Percentiles rank a stretch among this genome's conserved stretches.
phyloP scores from a whole-genome alignment of 2,329 filamentous ascomycete genomes.

The Ploettnerulaceae sp. region DNA sequence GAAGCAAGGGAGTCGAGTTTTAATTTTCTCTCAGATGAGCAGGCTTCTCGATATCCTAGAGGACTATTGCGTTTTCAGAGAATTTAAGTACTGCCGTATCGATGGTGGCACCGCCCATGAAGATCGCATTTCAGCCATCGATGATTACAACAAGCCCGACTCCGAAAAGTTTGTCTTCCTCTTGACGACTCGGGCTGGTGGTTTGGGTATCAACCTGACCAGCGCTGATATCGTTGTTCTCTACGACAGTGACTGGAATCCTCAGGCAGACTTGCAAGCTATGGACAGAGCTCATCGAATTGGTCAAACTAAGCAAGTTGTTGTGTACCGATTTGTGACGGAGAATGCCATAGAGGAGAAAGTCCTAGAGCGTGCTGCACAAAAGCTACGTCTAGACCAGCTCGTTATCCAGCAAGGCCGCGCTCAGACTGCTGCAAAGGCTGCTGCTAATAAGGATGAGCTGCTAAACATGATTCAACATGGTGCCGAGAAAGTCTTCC shows the following conservation, averaged over 20 bases:
- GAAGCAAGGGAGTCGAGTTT: slow-evolving; percentile 83
- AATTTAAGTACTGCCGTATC: slow-evolving; percentile 94
- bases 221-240: slow-evolving; percentile 92
- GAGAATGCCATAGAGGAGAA: slow-evolving; percentile 99
- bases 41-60: slow-evolving; percentile 94
- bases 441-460: slow-evolving; percentile 92
- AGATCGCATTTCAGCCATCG: slow-evolving; percentile 94
- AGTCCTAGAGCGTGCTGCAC: slow-evolving; percentile 90
- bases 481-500: slow-evolving; percentile 91
- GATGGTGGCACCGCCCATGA: slow-evolving; percentile 96
- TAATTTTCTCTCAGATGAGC: slow-evolving; percentile 99
- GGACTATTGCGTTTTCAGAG: slow-evolving; percentile 94
- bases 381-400: slow-evolving; percentile 94
- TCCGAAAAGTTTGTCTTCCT: slow-evolving; percentile 98
- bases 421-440: slow-evolving; percentile 83
- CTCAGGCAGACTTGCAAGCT: slow-evolving; percentile 94
- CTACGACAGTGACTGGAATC: slow-evolving; percentile 98
- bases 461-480: slow-evolving; percentile 98
- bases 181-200: slow-evolving; percentile 90
- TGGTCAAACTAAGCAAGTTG: slow-evolving; percentile 95
- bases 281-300: slow-evolving; percentile 99
- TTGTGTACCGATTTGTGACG: slow-evolving; percentile 94
- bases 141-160: slow-evolving; percentile 93
- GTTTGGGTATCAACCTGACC: slow-evolving; percentile 93
- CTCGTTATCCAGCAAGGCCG: slow-evolving; percentile 97